These are phyloP conservation scores for Yarrowia sp. DNA, from an alignment of 805 yeast genomes.

Conservation along the genomic window DNA sequence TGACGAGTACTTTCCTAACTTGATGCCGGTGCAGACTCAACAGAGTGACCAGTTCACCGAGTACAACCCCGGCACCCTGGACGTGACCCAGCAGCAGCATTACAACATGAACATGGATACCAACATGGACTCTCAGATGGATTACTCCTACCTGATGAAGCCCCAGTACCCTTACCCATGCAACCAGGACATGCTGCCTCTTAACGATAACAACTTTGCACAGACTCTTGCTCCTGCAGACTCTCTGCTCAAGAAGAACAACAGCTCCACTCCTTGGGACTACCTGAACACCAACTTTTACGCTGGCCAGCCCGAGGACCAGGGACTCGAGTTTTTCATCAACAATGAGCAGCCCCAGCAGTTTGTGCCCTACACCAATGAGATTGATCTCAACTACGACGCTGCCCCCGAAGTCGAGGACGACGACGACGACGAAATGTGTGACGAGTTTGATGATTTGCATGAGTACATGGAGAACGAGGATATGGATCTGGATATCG, in stretches of 20 bases:
- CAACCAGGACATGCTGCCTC: slow-evolving; percentile 21
- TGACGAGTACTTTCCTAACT: slow-evolving; percentile 23
- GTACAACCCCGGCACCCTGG: slow-evolving; percentile 13
- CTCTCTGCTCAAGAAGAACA: slow-evolving; percentile 20
- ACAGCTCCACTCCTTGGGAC: slow-evolving; percentile 17
- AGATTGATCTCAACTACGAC: slow-evolving; percentile 12
- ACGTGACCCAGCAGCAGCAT: slow-evolving; percentile 20
- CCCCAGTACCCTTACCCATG: slow-evolving; percentile 13
- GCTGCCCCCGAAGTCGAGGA: slow-evolving; percentile 20
- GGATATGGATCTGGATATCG: slow-evolving; percentile 25
- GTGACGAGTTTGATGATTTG: slow-evolving; percentile 24
- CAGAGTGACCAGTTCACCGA: slow-evolving; percentile 5
- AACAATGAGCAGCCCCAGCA: slow-evolving; percentile 20
- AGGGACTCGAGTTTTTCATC: slow-evolving; percentile 17
- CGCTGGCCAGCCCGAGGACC: slow-evolving; percentile 3
- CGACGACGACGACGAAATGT: slow-evolving; percentile 20
- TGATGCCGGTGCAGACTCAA: slow-evolving; percentile 24
- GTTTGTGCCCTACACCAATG: slow-evolving; percentile 17
- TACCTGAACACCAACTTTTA: slow-evolving; percentile 19
- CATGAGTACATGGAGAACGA: slow-evolving; percentile 24
- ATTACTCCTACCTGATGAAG: slow-evolving; percentile 11
- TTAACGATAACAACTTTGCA: slow-evolving; percentile 17
- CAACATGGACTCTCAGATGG: slow-evolving; percentile 9
- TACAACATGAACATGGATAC: not conserved
- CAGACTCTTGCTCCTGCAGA: slow-evolving; percentile 24